Percentiles rank a stretch among this genome's conserved stretches.
Conservation (phyloP, 2,329 filamentous ascomycete genomes). For the Huntiella moniliformis region DNA sequence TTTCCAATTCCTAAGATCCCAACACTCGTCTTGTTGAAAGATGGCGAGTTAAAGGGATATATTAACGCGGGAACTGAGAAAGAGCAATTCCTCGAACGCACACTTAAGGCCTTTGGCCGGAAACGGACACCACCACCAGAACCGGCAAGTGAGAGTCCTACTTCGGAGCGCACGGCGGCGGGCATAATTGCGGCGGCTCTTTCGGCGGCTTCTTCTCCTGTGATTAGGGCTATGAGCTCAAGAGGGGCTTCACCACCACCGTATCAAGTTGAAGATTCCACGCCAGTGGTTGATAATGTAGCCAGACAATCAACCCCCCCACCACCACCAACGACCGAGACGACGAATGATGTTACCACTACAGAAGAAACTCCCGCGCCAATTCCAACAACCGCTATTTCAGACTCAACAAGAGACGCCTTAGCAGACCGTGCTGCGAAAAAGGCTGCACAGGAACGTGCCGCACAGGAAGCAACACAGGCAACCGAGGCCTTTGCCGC, state of each 20-base stretch:
- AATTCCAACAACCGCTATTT: not conserved
- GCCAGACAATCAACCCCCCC: slow-evolving; percentile 6
- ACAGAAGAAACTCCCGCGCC: too few relatives aligned
- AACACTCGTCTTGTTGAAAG: slow-evolving; percentile 60
- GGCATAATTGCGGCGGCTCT: slow-evolving; percentile 10
- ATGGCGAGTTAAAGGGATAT: slow-evolving; percentile 62
- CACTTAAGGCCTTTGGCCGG: slow-evolving; percentile 19
- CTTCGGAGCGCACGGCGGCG: slow-evolving; percentile 10
- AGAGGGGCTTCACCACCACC: slow-evolving; percentile 11
- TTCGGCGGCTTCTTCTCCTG: slow-evolving; percentile 13
- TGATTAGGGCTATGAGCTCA: slow-evolving; percentile 10
- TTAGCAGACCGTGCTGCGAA: too few relatives aligned
- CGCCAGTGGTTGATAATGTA: not conserved
- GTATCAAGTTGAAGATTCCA: slow-evolving; percentile 8
- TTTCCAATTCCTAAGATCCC: slow-evolving; percentile 67
- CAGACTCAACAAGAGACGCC: not conserved
- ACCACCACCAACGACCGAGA: too few relatives aligned
- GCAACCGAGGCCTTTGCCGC: too few relatives aligned
- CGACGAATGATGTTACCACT: too few relatives aligned
- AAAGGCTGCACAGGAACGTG: too few relatives aligned
- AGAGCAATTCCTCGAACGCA: slow-evolving; percentile 42
- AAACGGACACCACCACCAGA: slow-evolving; percentile 11
- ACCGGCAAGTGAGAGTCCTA: slow-evolving; percentile 4
- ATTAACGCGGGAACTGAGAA: slow-evolving; percentile 44
- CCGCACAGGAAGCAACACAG: too few relatives aligned